Evolutionary conservation across 2,329 filamentous ascomycete genomes (phyloP).

Genomic region (Ceratocystis albifundus): DNA sequence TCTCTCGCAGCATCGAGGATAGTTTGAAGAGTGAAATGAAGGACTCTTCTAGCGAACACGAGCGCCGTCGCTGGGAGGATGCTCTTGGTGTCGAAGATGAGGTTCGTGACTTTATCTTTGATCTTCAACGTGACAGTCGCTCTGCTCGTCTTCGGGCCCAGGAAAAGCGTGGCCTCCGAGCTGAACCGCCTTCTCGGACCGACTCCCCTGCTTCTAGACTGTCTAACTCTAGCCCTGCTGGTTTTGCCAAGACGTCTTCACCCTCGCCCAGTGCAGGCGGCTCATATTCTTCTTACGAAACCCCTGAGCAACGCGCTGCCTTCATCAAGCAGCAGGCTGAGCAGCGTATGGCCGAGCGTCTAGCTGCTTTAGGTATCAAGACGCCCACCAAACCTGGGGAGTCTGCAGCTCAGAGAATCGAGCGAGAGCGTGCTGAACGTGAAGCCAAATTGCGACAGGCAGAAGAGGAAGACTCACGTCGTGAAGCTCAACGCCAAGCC

Average conservation of each 20-base stretch:
- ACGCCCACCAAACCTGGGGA: constrained; percentile 69
- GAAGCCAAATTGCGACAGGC: constrained; percentile 79
- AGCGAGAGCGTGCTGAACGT: constrained; percentile 77
- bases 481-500: constrained; percentile 76
- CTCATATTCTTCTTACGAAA: constrained; percentile 74
- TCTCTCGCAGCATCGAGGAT: constrained; percentile 72
- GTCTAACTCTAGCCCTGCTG: constrained; percentile 36
- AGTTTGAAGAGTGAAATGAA: constrained; percentile 70
- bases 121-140: constrained; percentile 77
- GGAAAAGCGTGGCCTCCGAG: constrained; percentile 41
- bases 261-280: constrained; percentile 41
- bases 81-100: constrained; percentile 92
- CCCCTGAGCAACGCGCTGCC: constrained; percentile 82
- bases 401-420: constrained; percentile 68
- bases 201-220: constrained; percentile 41
- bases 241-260: constrained; percentile 31
- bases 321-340: constrained; percentile 97
- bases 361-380: constrained; percentile 86
- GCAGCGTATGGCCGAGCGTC: constrained; percentile 88
- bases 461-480: constrained; percentile 83
- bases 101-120: constrained; percentile 95
- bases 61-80: constrained; percentile 90
- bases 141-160: constrained; percentile 55
- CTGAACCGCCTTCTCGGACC: constrained; percentile 37
- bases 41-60: constrained; percentile 71